phyloP scores from a whole-genome alignment of 805 yeast species.

The Saccharomyces mikatae region DNA sequence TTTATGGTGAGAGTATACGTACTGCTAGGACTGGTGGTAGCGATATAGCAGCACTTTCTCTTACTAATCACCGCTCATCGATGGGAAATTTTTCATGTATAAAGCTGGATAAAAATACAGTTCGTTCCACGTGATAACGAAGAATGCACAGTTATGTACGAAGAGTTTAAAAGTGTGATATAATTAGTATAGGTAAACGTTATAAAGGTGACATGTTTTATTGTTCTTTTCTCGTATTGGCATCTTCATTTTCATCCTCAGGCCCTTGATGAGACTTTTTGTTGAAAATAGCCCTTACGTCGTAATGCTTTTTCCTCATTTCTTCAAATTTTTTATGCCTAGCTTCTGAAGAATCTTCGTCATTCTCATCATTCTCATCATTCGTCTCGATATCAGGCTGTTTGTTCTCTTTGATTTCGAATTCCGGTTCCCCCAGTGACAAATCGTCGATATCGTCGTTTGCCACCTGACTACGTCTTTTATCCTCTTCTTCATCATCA shows the following conservation, averaged over 20 bases:
- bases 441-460: conserved; percentile 40
- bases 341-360: conserved; percentile 43
- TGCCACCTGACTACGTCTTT: neutral
- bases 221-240: conserved; percentile 6
- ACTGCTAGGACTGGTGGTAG: neutral
- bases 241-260: conserved; percentile 28
- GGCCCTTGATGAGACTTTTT: conserved; percentile 13
- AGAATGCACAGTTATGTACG: neutral
- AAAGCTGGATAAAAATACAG: neutral
- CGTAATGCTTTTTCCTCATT: conserved; percentile 73
- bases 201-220: conserved; percentile 1
- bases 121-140: neutral
- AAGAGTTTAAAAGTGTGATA: neutral
- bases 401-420: conserved; percentile 29
- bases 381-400: conserved; percentile 26
- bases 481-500: conserved; percentile 42
- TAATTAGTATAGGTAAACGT: conserved; percentile 1
- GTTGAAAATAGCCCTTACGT: conserved; percentile 39
- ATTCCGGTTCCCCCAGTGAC: conserved; percentile 50
- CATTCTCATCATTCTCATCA: conserved; percentile 30
- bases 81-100: neutral
- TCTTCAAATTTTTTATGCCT: conserved; percentile 66
- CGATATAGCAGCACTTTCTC: neutral
- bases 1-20: neutral
- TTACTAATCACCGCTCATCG: neutral